phyloP scores from a whole-genome alignment of 768 basidiomycete genomes.

The Lentinula guzmanii region DNA sequence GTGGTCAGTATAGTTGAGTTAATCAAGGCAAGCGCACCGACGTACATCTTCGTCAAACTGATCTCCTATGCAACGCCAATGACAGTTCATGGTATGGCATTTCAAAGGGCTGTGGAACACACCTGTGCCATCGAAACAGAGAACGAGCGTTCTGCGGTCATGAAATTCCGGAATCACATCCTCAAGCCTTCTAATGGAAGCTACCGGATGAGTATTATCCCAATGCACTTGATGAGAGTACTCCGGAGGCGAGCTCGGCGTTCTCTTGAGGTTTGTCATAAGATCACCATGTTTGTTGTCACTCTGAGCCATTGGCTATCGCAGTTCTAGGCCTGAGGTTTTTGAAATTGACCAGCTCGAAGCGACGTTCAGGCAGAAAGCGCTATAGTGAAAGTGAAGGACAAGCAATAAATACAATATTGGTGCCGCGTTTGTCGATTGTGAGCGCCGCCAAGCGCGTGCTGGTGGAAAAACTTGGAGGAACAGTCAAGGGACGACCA shows the following conservation, averaged over 20 bases:
- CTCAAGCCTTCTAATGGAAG: not conserved
- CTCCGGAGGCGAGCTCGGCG: slow-evolving; percentile 1
- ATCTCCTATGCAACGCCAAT: not conserved
- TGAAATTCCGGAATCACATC: slow-evolving; percentile 8
- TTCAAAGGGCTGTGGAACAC: not conserved
- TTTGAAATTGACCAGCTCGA: not conserved
- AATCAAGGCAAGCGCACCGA: not conserved
- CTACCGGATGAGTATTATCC: not conserved
- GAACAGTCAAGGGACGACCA: not conserved
- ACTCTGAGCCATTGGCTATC: not conserved
- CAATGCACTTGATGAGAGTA: slow-evolving; percentile 2
- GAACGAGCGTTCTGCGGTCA: slow-evolving; percentile 7
- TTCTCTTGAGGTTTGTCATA: not conserved
- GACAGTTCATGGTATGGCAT: no score
- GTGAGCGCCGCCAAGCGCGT: not conserved
- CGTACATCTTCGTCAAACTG: slow-evolving; percentile 2
- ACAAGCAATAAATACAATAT: not conserved
- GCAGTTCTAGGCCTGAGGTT: not conserved
- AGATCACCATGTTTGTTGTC: not conserved
- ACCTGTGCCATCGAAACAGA: slow-evolving; percentile 7
- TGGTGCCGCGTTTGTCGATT: not conserved
- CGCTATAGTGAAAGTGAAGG: not conserved
- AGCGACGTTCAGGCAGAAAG: not conserved
- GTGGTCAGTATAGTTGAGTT: not conserved
- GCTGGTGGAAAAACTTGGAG: not conserved